Evolutionary conservation across 2,329 filamentous ascomycete species (phyloP), one percentile per base, ranked within the genome.

Genomic region (Penicillium brevicompactum): DNA sequence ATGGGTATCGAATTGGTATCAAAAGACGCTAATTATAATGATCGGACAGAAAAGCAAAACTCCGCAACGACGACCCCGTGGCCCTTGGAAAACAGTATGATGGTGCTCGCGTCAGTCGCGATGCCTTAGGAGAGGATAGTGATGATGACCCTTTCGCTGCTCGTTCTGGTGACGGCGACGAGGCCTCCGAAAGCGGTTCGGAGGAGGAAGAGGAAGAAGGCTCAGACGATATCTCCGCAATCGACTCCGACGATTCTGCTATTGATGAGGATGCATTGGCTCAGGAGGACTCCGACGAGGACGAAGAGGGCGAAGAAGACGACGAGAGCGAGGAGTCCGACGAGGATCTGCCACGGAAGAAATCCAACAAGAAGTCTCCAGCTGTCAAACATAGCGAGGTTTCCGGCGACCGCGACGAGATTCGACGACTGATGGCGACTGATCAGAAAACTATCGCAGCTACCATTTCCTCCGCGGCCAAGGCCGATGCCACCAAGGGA

Each of bases 401-500:
- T 18, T 65, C 67, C 14, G 66, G 73, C 49, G 76, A 78, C 49
- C 84, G 84, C 18, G 82, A 82, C 10, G 83, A 88, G 53, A 76
- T 92, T 44, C 83, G 84, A 55, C 85, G 84, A 64, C 80, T 91
- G 59, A 87, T 92, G 80, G 82, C 79, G 37, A 80, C 87, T 34
- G 85, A 88, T 54, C 85, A 89, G 60, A 87, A 87, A 67, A 82
- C 78, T 3, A 82, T 91, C 37, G 80, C 87, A 6, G 82, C 84
- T 16, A 86, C 84, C 8, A 78, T 89, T 40, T 83, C 84, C 1
- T 80, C 87, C 67, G 87, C 88, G 1, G 86, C 86, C 49, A 87
- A 88, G 67, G 85, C 52, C 34, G 94, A 97, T 70, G 86, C 89
- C 4, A 85, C 87, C 41, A 97, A 97, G 74, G 94, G 94, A 11